Conservation (phyloP, 2,329 filamentous ascomycete genomes). For the Sclerotinia minor region DNA sequence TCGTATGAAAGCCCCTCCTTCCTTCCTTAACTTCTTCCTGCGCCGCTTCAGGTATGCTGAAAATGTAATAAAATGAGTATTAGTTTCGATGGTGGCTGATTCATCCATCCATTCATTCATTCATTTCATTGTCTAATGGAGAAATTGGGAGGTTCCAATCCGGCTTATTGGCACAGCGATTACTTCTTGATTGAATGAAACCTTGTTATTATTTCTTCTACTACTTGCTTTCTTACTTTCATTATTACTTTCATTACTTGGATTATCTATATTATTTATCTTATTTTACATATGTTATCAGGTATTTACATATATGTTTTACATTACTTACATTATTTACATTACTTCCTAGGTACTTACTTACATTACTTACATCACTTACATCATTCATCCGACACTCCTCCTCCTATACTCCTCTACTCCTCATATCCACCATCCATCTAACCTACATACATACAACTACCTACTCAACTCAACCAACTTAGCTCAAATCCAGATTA, state of each 20-base stretch:
- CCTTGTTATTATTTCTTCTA: background rate
- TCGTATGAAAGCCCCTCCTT: constrained; percentile 12
- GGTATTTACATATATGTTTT: background rate
- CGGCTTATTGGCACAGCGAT: background rate
- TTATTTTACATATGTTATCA: background rate
- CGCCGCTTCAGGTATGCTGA: constrained; percentile 20
- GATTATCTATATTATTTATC: background rate
- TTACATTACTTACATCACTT: background rate
- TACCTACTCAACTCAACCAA: background rate
- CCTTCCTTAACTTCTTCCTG: background rate
- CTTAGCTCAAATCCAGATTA: background rate
- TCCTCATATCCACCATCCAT: background rate
- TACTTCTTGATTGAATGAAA: background rate
- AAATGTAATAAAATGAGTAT: background rate
- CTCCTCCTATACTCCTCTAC: background rate
- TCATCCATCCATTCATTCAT: background rate
- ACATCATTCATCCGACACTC: background rate
- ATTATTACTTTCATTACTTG: background rate
- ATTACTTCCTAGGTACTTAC: too few relatives aligned
- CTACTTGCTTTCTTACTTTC: background rate
- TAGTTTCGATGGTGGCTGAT: constrained; percentile 2
- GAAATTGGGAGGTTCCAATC: background rate
- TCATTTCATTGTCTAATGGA: background rate
- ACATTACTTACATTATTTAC: background rate
- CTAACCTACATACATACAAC: background rate